Evolutionary conservation across 805 yeast species (phyloP), one percentile per base, ranked within the genome.

Genomic region (Pichia rugopelliculosa): DNA sequence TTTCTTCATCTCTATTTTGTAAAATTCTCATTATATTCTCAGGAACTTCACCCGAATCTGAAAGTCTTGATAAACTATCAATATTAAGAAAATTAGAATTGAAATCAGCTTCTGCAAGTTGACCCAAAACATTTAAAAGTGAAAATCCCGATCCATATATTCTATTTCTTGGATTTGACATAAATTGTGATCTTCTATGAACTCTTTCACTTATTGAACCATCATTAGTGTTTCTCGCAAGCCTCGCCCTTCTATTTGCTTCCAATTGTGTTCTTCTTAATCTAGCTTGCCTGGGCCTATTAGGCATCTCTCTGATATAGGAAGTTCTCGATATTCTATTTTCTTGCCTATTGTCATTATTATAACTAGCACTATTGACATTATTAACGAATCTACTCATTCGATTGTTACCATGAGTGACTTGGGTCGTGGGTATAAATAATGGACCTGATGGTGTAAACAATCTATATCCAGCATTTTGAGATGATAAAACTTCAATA

Each of bases 21-120:
- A 66, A 56, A 33, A 56, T 56, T 17, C 58, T 59, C 68, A 65
- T 60, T 3, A 65, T 47, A 24, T 57, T 48, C 13, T 51, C 49
- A 8, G 67, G 64, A 12, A 64, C 52, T 4, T 56, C 62, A 33
- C 58, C 61, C 22, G 25, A n/a, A 30, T 30, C 34, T 30, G 34
- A 27, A 11, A 9, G 12, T 27, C 33, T 3, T 11, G n/a, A 9
- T 3, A 27, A 13, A 27, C 13, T 27, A 27, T 27, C 6, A 7
- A 6, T 17, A 33, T 5, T 36, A 10, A 10, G 4, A 36, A 9
- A 7, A 6, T 3, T 36, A 36, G 21, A 15, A 18, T 18, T 9
- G 5, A 10, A 36, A 18, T 17, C 21, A 21, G 42, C 50, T 6
- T 21, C 42, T 21, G 46, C 6, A 30, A 30, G 17, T 15, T 15